These are phyloP conservation scores for Pharus latifolius DNA, from an alignment of 176 grass and related monocot species.

Conservation along the genomic window DNA sequence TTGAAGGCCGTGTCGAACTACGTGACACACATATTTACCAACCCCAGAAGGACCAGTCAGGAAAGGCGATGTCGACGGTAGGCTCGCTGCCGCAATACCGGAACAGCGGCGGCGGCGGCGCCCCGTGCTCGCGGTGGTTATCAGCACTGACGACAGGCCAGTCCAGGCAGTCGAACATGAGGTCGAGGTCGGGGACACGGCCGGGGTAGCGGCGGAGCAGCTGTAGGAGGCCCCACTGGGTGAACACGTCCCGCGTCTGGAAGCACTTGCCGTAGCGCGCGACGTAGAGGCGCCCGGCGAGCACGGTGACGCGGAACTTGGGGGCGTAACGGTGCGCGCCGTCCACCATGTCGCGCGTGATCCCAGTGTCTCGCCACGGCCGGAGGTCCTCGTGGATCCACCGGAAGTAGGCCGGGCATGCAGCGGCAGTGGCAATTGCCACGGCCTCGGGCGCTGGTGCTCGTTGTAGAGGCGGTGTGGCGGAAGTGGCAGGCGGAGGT, in stretches of 20 bases:
- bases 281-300: constrained; percentile 29
- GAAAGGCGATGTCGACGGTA: constrained; percentile 50
- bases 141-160: constrained; percentile 18
- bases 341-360: constrained; percentile 26
- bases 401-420: constrained; percentile 51
- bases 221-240: constrained; percentile 57
- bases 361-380: constrained; percentile 33
- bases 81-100: constrained; percentile 40
- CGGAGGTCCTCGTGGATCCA: constrained; percentile 70
- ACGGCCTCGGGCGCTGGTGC: not conserved
- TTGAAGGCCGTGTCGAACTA: not conserved
- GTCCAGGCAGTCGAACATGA: constrained; percentile 53
- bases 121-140: not conserved
- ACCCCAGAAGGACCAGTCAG: constrained; percentile 70
- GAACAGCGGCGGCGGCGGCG: constrained; percentile 34
- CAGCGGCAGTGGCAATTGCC: not conserved
- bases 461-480: not conserved
- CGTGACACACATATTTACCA: constrained; percentile 27
- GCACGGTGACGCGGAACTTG: constrained; percentile 37
- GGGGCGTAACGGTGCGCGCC: constrained; percentile 14
- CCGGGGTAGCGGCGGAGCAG: constrained; percentile 42
- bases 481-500: not conserved
- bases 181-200: constrained; percentile 51
- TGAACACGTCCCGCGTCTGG: constrained; percentile 38
- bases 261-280: constrained; percentile 27